These are phyloP conservation scores for Naematelia aurantialba DNA, from an alignment of 768 basidiomycete genomes.

Conservation along the genomic window DNA sequence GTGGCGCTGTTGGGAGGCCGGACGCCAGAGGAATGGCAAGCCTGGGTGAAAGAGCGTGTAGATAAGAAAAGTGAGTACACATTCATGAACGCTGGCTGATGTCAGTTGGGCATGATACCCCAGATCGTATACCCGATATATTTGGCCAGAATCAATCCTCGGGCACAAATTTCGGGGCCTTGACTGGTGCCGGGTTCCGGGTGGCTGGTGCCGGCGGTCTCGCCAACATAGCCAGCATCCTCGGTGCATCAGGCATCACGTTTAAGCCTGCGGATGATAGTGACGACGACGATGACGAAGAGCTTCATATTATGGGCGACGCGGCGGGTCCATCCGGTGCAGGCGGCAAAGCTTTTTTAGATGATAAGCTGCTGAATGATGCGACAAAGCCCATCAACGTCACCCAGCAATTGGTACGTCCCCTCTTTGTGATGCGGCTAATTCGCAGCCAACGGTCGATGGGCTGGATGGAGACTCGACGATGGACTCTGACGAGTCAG, in stretches of 20 bases:
- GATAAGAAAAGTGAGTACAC: constrained; percentile 55
- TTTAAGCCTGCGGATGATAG: constrained; percentile 59
- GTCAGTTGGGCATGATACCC: constrained; percentile 69
- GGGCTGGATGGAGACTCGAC: constrained; percentile 37
- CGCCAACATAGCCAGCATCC: constrained; percentile 58
- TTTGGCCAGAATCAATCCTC: constrained; percentile 34
- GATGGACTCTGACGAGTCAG: constrained; percentile 42
- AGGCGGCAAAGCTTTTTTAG: constrained; percentile 35
- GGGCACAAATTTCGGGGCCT: constrained; percentile 7
- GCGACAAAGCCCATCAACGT: constrained; percentile 27
- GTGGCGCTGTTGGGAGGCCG: constrained; percentile 81
- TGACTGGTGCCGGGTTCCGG: constrained; percentile 46
- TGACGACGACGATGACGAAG: constrained; percentile 59
- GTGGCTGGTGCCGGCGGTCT: constrained; percentile 50
- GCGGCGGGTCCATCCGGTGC: constrained; percentile 21
- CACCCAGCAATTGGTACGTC: constrained; percentile 30
- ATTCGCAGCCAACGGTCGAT: background rate
- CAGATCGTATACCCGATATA: constrained; percentile 68
- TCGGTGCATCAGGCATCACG: constrained; percentile 64
- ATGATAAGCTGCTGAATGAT: constrained; percentile 26
- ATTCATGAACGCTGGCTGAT: constrained; percentile 5
- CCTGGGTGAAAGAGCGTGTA: constrained; percentile 81
- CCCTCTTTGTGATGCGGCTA: background rate
- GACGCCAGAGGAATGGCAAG: constrained; percentile 87
- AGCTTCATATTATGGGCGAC: constrained; percentile 62